These are phyloP conservation scores for Symbiodinium pilosum DNA, from an alignment of 73 alveolate genomes.

Conservation along the genomic window DNA sequence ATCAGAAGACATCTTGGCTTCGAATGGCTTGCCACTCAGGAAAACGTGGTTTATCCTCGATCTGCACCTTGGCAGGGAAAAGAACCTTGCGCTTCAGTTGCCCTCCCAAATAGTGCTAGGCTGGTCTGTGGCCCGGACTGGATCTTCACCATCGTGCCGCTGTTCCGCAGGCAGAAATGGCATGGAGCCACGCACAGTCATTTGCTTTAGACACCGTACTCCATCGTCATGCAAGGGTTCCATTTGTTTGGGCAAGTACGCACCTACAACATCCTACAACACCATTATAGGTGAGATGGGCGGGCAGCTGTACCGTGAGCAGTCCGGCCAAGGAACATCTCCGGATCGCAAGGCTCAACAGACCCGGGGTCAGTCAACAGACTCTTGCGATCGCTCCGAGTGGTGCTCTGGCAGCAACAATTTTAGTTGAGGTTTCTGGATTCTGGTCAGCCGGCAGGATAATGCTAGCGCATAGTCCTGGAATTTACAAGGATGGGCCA, in stretches of 20 bases:
- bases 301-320: too few species aligned
- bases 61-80: not conserved
- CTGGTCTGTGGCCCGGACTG: conserved; percentile 82
- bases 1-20: too few species aligned
- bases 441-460: not conserved
- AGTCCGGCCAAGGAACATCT: conserved; percentile 37
- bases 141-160: conserved; percentile 50
- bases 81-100: not conserved
- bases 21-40: not conserved
- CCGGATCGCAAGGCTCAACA: not conserved
- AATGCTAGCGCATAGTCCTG: too few species aligned
- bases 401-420: not conserved
- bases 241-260: too few species aligned
- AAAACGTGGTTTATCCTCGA: conserved; percentile 71
- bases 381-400: conserved; percentile 62
- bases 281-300: too few species aligned
- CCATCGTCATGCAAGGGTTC: too few species aligned
- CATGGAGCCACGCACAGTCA: too few species aligned
- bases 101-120: not conserved
- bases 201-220: too few species aligned
- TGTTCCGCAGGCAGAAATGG: not conserved
- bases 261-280: too few species aligned
- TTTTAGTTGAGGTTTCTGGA: not conserved
- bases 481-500: too few species aligned
- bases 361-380: conserved; percentile 64